These are phyloP conservation scores for Imleria badia DNA, from an alignment of 768 basidiomycete species.

Conservation along the genomic window DNA sequence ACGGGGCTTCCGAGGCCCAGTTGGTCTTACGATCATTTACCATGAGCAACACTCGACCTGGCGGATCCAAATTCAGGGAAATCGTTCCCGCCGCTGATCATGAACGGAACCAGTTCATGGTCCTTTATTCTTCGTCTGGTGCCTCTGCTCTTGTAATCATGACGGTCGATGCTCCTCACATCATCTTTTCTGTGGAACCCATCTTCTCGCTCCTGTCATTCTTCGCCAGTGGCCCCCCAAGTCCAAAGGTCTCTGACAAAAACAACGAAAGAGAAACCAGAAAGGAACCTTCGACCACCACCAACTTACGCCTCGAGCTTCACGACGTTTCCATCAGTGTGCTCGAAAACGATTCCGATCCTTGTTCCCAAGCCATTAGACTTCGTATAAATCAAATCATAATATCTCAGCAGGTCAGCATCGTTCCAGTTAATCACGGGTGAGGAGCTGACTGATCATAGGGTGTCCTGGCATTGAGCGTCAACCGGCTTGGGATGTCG, in stretches of 20 bases:
- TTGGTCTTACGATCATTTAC: constrained; percentile 88
- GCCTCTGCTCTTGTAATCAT: constrained; percentile 71
- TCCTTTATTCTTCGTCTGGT: constrained; percentile 80
- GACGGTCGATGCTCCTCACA: constrained; percentile 87
- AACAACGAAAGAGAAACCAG: constrained; percentile 11
- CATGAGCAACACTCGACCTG: constrained; percentile 83
- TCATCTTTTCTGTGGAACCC: constrained; percentile 92
- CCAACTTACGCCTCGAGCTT: constrained; percentile 81
- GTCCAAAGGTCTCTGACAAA: constrained; percentile 15
- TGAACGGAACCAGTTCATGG: constrained; percentile 88
- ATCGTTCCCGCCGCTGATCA: constrained; percentile 92
- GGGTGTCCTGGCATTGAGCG: constrained; percentile 78
- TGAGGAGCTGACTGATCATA: constrained; percentile 33
- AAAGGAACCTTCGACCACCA: constrained; percentile 12
- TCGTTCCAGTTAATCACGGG: neutral
- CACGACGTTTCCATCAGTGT: constrained; percentile 88
- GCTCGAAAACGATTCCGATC: constrained; percentile 78
- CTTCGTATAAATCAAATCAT: constrained; percentile 80
- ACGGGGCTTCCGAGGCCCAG: constrained; percentile 86
- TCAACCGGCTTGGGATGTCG: constrained; percentile 90
- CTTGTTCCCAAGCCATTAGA: constrained; percentile 82
- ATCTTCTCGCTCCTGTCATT: constrained; percentile 87
- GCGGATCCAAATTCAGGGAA: constrained; percentile 84
- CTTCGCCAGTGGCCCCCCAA: constrained; percentile 58
- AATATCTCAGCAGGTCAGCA: constrained; percentile 86